Evolutionary conservation across 2,329 filamentous ascomycete genomes (phyloP).

Genomic region (Clarireedia homoeocarpa): DNA sequence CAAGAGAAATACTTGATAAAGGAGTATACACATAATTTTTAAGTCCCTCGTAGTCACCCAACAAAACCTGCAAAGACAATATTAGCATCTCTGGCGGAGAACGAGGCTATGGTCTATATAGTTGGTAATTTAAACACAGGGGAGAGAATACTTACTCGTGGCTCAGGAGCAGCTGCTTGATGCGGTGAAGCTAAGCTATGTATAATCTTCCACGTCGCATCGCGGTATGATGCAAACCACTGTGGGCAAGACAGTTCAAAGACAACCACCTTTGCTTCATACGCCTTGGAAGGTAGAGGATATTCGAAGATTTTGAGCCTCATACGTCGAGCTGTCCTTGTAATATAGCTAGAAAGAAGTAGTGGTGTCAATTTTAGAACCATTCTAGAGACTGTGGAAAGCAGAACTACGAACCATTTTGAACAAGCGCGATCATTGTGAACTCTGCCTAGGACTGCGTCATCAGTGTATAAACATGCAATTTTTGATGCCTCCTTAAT

Average conservation of each 20-base stretch:
- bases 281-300: conserved; percentile 35
- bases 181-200: conserved; percentile 1
- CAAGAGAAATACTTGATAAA: conserved; percentile 21
- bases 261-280: conserved; percentile 36
- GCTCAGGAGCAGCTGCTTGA: neutral
- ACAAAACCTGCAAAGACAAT: neutral
- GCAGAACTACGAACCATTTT: conserved; percentile 31
- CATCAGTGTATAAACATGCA: conserved; percentile 28
- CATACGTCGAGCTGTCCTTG: conserved; percentile 32
- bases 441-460: conserved; percentile 27
- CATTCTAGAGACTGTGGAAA: neutral
- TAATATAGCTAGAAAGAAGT: conserved; percentile 18
- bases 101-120: neutral
- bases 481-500: conserved; percentile 28
- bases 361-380: too few species aligned
- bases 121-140: conserved; percentile 11
- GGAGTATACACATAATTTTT: neutral
- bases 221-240: conserved; percentile 41
- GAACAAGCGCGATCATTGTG: conserved; percentile 33
- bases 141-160: conserved; percentile 11
- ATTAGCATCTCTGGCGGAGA: neutral
- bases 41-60: neutral
- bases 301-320: conserved; percentile 42
- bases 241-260: conserved; percentile 44
- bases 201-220: conserved; percentile 43